These are phyloP conservation scores for Delonix regia DNA, from an alignment of 306 rosid genomes.

Conservation along the genomic window DNA sequence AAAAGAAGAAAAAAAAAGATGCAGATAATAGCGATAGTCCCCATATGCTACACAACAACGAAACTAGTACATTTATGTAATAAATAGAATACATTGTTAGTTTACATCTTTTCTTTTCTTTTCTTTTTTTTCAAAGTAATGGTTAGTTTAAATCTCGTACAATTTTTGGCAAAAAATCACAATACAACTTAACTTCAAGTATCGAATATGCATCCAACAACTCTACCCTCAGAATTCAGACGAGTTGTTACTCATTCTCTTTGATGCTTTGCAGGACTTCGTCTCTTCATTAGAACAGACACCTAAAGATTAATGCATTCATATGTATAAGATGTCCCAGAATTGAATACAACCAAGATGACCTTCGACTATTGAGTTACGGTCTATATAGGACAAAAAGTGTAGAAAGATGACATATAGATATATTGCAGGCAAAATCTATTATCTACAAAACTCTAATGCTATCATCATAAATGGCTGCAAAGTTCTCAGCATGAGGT, in stretches of 20 bases:
- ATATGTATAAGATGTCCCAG: neutral
- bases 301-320: constrained; percentile 33
- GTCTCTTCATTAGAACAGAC: constrained; percentile 4
- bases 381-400: neutral
- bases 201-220: neutral
- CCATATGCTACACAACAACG: neutral
- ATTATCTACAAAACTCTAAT: neutral
- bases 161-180: neutral
- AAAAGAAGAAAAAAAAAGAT: neutral
- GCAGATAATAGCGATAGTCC: neutral
- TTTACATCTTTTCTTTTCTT: neutral
- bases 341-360: constrained; percentile 15
- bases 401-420: neutral
- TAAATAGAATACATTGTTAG: neutral
- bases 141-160: neutral
- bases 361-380: no score
- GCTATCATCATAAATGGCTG: neutral
- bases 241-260: neutral
- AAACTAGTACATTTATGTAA: neutral
- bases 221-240: constrained; percentile 1
- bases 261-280: neutral
- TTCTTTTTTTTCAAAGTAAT: neutral
- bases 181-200: neutral
- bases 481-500: neutral
- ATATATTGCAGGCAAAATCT: neutral